Evolutionary conservation across 2,329 filamentous ascomycete species (phyloP), one percentile per base, ranked within the genome.

Genomic region (Colletotrichum sp.): DNA sequence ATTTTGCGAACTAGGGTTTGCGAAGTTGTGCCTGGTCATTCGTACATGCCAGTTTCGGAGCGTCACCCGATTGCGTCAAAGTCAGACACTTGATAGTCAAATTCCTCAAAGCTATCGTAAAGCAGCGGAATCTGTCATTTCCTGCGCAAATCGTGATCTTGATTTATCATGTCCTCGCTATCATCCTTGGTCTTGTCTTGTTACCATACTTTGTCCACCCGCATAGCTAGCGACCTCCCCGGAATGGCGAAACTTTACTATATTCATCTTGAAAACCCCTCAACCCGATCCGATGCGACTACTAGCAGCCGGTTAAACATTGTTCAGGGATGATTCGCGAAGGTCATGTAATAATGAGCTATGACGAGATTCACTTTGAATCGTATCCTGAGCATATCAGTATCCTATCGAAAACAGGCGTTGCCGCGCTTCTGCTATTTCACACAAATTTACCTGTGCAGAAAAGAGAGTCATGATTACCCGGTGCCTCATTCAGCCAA

Each of bases 111-210:
- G 5, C 18, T n/a, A 6, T 44, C 39, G 9, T 44, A 44, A 44
- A 44, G 6, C 8, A 44, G 18, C 39, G 18, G 9, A 44, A 44
- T 9, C 18, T n/a, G 8, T 2, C 0, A 0, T 44, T 5, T 44
- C 5, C 18, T 44, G 8, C 8, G 18, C 4, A 5, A 3, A n/a
- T n/a, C 18, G 8, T 44, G 16, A 44, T 3, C 39, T n/a, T n/a
- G 39, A 10, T 44, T 10, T n/a, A 44, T n/a, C 2, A 44, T 10
- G 1, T 5, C 5, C 10, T n/a, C 3, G 39, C 2, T 44, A 0
- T 44, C 18, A 3, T n/a, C 16, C 2, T 10, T n/a, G 39, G 39
- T 44, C 5, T 44, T 5, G 5, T 44, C 39, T n/a, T n/a, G 3
- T 10, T 44, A n/a, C 39, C 39, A 4, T 1, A 18, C 16, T 2